Base-by-base conservation (phyloP, 2,329 filamentous ascomycete genomes). In the Emergomyces africanus region DNA sequence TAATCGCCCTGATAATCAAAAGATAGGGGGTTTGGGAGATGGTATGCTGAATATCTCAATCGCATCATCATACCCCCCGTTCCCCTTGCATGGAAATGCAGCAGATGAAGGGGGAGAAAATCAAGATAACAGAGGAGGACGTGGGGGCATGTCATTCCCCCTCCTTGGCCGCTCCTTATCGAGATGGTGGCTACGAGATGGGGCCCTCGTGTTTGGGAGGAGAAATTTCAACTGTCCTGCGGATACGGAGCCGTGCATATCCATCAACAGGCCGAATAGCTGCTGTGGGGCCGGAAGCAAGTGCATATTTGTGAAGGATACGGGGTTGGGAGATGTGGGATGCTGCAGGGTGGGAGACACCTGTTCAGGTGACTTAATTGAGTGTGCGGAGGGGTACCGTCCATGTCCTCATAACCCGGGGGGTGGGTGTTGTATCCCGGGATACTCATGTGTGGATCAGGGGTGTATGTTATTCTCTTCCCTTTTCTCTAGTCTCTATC, bases 341-440 rank as follows among this genome's bases (percentile, higher is more conserved):
- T 86, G 83, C 64, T 86, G 83, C 73, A 77, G 79, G 0, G 65
- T 69, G 30, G 82, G 82, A 1, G 68, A 77, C 60, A 75, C 65
- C 10, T 86, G 83, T 65, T 75, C 75, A 2, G 77, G 78, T 12
- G 64, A 70, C 1, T 75, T 85, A n/a, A 75, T 75, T 1, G 42
- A 42, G 25, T 86, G 83, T 62, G 64, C 64, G 33, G 71, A 71
- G 25, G 82, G 81, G 8, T 84, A 83, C 66, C 77, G 75, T 5
- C 77, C 74, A 58, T 86, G 83, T 68, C 76, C 81, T 2, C 74
- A 75, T 50, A 77, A 73, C 51, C 65, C 75, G 3, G 83, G 82
- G 48, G 82, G 82, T 1, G 83, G 82, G 1, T 86, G 83, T 64
- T 86, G 83, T 71, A 75, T 85, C 41, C 81, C 82, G 3, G 82